phyloP scores from a whole-genome alignment of 2,329 filamentous ascomycete genomes.

The Ambrosiella cleistominuta region DNA sequence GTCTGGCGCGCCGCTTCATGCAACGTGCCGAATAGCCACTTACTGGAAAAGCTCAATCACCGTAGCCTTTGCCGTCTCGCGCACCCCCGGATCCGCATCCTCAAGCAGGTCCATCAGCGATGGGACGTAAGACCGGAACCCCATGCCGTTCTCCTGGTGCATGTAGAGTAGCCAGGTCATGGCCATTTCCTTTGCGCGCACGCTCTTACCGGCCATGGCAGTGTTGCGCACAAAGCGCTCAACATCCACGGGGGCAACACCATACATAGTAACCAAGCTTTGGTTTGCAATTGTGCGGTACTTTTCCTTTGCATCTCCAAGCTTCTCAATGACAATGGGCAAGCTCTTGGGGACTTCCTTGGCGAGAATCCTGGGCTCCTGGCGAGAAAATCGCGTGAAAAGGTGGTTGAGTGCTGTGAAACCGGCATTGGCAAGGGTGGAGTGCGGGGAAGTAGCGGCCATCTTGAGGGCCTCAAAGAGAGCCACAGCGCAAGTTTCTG shows the following conservation, averaged over 20 bases:
- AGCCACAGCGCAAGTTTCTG: constrained; percentile 49
- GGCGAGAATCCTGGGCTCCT: constrained; percentile 57
- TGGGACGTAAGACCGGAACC: constrained; percentile 70
- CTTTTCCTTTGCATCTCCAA: constrained; percentile 80
- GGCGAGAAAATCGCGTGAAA: constrained; percentile 67
- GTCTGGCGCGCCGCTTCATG: not conserved
- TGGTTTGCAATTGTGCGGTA: constrained; percentile 57
- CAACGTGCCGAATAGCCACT: constrained; percentile 15
- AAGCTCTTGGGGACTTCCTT: constrained; percentile 56
- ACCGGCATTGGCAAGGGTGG: constrained; percentile 60
- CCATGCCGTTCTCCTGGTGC: constrained; percentile 61
- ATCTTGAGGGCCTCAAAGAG: constrained; percentile 70
- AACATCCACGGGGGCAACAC: constrained; percentile 50
- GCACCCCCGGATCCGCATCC: constrained; percentile 73
- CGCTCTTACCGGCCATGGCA: constrained; percentile 63
- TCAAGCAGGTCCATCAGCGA: constrained; percentile 72
- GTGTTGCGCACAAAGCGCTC: constrained; percentile 64
- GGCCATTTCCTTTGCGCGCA: constrained; percentile 66
- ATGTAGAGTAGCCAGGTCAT: constrained; percentile 78
- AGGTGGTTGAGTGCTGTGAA: constrained; percentile 81
- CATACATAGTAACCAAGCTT: constrained; percentile 61
- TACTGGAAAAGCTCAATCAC: constrained; percentile 78
- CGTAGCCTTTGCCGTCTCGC: constrained; percentile 65
- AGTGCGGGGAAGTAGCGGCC: constrained; percentile 60
- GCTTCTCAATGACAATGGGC: constrained; percentile 61